Evolutionary conservation across 2,329 filamentous ascomycete species (phyloP), one percentile per base, ranked within the genome.

Genomic region (Lizonia empirigonia): DNA sequence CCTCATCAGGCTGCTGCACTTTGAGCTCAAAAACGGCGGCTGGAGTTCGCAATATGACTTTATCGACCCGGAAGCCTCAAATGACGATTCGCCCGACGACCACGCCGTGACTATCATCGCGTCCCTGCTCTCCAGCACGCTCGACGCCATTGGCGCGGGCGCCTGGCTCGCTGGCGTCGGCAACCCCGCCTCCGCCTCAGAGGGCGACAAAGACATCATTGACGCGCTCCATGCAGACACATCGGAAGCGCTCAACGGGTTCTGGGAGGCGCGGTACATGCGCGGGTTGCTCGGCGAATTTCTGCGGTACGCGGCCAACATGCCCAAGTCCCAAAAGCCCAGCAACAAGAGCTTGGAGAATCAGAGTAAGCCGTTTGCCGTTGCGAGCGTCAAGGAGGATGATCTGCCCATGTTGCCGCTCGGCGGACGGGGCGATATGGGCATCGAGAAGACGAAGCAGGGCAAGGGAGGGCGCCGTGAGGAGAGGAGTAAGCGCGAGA

Each of bases 41-140:
- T 93, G 89, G 89, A n/a, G n/a, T n/a, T 90, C 87, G 0, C 80
- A 83, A 18, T 91, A 91, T 70, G 74, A 89, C 29, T 87, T 89
- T 61, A 72, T 76, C 9, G 80, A 81, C 13, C 72, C 77, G 42
- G 75, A 79, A 23, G 39, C 20, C 9, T 35, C 53, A 2, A 44
- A 50, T 4, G 73, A 76, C n/a, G 78, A 80, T 7, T 76, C 78
- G 3, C 82, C 85, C 0, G 83, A 86, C 16, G 85, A 91, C 62
- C 83, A 84, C 40, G 84, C 86, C 42, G 87, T 92, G 58, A 79
- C 83, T 13, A 82, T 90, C 32, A 87, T 93, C 55, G 84, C 87
- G 13, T 85, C 87, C 58, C 78, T 93, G 4, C 79, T 92, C 23
- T 85, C 85, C 56, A 85, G 85, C 63, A 89, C 88, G 54, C 79